Evolutionary conservation across 2,329 filamentous ascomycete genomes (phyloP), one percentile per base, ranked within the genome.

Genomic region (Clathrospora elynae): DNA sequence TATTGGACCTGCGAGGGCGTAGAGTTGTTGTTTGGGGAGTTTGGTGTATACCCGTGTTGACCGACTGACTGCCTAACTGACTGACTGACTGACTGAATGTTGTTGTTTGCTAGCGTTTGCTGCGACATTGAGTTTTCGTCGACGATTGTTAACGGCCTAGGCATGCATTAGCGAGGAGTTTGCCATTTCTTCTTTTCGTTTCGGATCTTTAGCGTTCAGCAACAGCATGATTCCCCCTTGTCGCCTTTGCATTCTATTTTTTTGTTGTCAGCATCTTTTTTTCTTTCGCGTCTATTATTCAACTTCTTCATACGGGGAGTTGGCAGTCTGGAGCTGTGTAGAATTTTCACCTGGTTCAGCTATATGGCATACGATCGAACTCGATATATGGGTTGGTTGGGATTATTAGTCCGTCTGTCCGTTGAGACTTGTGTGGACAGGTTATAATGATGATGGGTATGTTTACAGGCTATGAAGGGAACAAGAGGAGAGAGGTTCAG

Each of bases 1-100:
- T 37, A 76, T 82, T 61, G 37, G 49, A 22, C 76, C 77, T 51
- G 79, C 75, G 6, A 49, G 58, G 19, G 54, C 51, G 34, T 63
- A 46, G 34, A 42, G 32, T 51, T 47, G 37, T 43, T 49, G 26
- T 43, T 52, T 51, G 46, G 50, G 41, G 38, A 37, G 42, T 42
- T 46, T 46, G 43, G 43, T 46, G 43, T 46, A 46, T 46, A 46
- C 43, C 43, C 42, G 31, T 16, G 26, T 35, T 31, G 16, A 42
- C 26, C 28, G 14, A n/a, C n/a, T n/a, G n/a, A n/a, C n/a, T n/a
- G n/a, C n/a, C n/a, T n/a, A n/a, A n/a, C n/a, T n/a, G n/a, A n/a
- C n/a, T n/a, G n/a, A n/a, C n/a, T n/a, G n/a, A n/a, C n/a, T n/a
- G n/a, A n/a, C n/a, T n/a, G n/a, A n/a, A n/a, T n/a, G n/a, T n/a